These are phyloP conservation scores for Tulasnella sp. DNA, from an alignment of 768 basidiomycete species.

Conservation along the genomic window DNA sequence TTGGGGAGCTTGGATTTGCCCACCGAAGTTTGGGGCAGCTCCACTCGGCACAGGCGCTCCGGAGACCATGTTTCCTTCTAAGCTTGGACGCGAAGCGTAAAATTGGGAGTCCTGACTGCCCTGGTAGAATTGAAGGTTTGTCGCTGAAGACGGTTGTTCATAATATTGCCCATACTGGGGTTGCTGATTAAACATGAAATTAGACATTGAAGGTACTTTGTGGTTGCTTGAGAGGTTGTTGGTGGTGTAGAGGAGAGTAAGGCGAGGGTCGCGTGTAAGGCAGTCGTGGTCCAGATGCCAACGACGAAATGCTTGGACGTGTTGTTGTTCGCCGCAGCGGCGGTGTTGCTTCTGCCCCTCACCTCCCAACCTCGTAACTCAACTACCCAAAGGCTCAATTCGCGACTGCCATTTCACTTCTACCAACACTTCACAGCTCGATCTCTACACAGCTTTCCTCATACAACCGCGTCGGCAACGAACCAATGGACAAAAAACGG, in stretches of 20 bases:
- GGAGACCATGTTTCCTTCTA: conserved; percentile 58
- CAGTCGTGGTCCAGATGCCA: background rate
- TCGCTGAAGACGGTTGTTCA: conserved; percentile 6
- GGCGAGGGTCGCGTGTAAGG: background rate
- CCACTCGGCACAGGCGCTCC: conserved; percentile 48
- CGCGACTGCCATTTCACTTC: background rate
- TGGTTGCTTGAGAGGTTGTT: background rate
- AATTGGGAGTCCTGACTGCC: conserved; percentile 10
- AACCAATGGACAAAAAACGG: background rate
- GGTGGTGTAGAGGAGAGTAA: background rate
- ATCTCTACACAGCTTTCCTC: background rate
- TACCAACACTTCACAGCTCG: background rate
- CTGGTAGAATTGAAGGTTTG: conserved; percentile 25
- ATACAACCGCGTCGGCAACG: no score
- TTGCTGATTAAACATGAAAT: conserved; percentile 21
- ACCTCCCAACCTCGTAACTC: background rate
- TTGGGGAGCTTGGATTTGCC: conserved; percentile 63
- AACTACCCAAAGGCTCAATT: background rate
- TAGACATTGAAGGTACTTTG: conserved; percentile 8
- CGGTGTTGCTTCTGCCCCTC: background rate
- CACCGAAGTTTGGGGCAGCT: conserved; percentile 47
- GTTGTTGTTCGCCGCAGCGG: background rate
- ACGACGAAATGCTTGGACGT: background rate
- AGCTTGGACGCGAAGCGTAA: conserved; percentile 29
- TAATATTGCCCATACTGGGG: conserved; percentile 5